Percentiles rank a stretch among this genome's conserved stretches.
Conservation (phyloP, 1,284 basidiomycete species). For the Ustilago tritici region DNA sequence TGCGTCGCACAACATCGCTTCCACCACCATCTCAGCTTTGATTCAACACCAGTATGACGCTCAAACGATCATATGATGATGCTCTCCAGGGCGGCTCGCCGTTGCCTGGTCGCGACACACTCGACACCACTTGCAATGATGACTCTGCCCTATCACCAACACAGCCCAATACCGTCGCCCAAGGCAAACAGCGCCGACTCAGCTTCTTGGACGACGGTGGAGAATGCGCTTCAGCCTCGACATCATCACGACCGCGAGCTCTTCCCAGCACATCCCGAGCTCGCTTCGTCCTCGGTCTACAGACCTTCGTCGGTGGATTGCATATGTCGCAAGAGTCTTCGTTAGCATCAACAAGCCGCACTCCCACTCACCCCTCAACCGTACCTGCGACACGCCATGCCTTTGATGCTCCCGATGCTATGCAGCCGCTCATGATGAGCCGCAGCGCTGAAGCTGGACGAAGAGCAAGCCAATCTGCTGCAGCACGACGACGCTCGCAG, state of each 20-base stretch:
- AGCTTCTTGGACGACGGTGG: slow-evolving; percentile 34
- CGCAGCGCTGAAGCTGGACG: slow-evolving; percentile 32
- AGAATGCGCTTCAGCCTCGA: slow-evolving; percentile 26
- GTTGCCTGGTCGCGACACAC: background rate
- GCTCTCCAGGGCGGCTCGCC: slow-evolving; percentile 12
- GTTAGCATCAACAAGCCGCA: background rate
- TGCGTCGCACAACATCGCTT: background rate
- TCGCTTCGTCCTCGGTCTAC: slow-evolving; percentile 55
- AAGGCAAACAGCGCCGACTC: slow-evolving; percentile 44
- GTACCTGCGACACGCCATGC: slow-evolving; percentile 15
- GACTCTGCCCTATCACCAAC: slow-evolving; percentile 1
- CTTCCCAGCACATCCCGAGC: slow-evolving; percentile 42
- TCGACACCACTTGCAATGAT: background rate
- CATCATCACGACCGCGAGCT: slow-evolving; percentile 32
- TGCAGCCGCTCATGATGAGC: slow-evolving; percentile 54
- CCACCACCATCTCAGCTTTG: background rate
- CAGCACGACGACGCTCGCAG: slow-evolving; percentile 27
- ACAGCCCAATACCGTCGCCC: slow-evolving; percentile 1
- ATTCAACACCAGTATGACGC: slow-evolving; percentile 19
- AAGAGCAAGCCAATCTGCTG: slow-evolving; percentile 22
- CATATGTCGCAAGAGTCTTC: slow-evolving; percentile 50
- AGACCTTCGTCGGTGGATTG: slow-evolving; percentile 57
- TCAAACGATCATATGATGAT: slow-evolving; percentile 34
- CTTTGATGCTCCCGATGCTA: slow-evolving; percentile 26
- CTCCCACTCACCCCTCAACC: background rate